phyloP scores from a whole-genome alignment of 768 basidiomycete species.

The Kwoniella pini region DNA sequence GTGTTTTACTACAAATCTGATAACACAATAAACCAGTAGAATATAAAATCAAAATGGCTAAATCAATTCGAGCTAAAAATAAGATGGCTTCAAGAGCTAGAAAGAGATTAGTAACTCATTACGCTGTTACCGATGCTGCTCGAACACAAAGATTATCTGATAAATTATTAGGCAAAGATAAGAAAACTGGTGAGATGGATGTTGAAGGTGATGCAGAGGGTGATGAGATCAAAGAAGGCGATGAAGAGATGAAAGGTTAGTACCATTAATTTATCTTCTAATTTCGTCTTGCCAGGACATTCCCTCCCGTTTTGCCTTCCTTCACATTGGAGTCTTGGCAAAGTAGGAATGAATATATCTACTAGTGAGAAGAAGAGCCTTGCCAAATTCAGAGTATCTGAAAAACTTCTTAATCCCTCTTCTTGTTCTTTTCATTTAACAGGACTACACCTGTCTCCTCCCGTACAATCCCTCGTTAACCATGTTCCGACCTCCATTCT shows the following conservation, averaged over 20 bases:
- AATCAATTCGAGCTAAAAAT: constrained; percentile 52
- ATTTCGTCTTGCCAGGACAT: too few species aligned
- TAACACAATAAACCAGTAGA: background rate
- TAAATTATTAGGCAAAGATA: constrained; percentile 47
- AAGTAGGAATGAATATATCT: too few species aligned
- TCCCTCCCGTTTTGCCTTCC: too few species aligned
- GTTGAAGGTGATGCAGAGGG: constrained; percentile 33
- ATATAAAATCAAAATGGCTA: constrained; percentile 43
- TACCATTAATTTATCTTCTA: background rate
- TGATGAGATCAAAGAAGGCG: constrained; percentile 29
- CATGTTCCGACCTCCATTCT: too few species aligned
- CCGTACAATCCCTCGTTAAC: too few species aligned
- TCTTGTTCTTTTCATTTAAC: too few species aligned
- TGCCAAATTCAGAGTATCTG: too few species aligned
- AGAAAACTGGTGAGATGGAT: constrained; percentile 34
- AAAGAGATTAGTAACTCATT: constrained; percentile 46
- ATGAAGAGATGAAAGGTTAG: constrained; percentile 30
- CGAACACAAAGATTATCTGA: constrained; percentile 40
- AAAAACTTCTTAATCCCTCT: too few species aligned
- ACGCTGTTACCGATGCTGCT: constrained; percentile 46
- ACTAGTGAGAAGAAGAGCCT: too few species aligned
- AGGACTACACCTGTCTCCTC: too few species aligned
- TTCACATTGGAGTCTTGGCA: too few species aligned
- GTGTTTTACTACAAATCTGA: background rate
- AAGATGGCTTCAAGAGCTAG: constrained; percentile 43